These are phyloP conservation scores for Pythium periplocum DNA, from an alignment of 352 stramenopile species.

Conservation along the genomic window DNA sequence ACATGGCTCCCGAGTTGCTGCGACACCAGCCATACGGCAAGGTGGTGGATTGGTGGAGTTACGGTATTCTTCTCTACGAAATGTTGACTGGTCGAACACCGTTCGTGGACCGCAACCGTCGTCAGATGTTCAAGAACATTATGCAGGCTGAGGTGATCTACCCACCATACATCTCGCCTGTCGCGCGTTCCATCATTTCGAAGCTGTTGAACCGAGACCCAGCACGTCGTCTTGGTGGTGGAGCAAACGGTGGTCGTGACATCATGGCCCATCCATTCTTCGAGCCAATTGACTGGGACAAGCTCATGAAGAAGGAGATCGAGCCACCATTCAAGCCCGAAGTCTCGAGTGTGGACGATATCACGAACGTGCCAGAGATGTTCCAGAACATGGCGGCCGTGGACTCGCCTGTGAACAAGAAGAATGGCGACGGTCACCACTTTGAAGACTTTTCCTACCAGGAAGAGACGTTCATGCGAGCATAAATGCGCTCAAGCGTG, in stretches of 20 bases:
- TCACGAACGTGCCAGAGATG: constrained; percentile 87
- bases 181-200: constrained; percentile 70
- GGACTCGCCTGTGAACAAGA: constrained; percentile 85
- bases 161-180: constrained; percentile 76
- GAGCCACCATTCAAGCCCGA: constrained; percentile 74
- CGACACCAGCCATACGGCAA: constrained; percentile 85
- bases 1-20: constrained; percentile 84
- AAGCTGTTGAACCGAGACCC: constrained; percentile 94
- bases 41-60: constrained; percentile 89
- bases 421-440: constrained; percentile 77
- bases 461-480: constrained; percentile 58
- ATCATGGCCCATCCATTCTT: constrained; percentile 89
- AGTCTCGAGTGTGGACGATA: constrained; percentile 73
- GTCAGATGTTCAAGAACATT: constrained; percentile 91
- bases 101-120: constrained; percentile 84
- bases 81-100: constrained; percentile 86
- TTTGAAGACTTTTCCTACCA: constrained; percentile 90
- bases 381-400: constrained; percentile 88
- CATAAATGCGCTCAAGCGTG: neutral
- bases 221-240: constrained; percentile 87
- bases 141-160: constrained; percentile 88
- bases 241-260: constrained; percentile 74
- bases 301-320: constrained; percentile 82
- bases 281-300: constrained; percentile 82
- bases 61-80: constrained; percentile 85